These are phyloP conservation scores for Lactuca sativa DNA, from an alignment of 129 eudicot species.

Conservation along the genomic window DNA sequence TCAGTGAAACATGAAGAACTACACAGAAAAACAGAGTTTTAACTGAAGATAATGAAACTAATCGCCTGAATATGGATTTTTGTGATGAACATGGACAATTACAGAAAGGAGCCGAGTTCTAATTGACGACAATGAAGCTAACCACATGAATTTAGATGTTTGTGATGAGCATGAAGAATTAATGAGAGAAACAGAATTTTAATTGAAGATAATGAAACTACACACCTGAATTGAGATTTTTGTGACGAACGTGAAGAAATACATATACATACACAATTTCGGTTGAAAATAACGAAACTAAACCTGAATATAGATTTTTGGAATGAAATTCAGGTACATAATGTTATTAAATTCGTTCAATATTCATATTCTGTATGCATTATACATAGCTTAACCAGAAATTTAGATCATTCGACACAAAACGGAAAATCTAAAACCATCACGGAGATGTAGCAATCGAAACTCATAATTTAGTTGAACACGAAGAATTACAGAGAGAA, in stretches of 20 bases:
- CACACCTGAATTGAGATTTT: not conserved
- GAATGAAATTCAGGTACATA: constrained; percentile 1
- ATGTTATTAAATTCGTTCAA: constrained; percentile 2
- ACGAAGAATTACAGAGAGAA: constrained; percentile 10
- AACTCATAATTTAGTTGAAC: not conserved
- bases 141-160: not conserved
- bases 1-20: constrained; percentile 10
- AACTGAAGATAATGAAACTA: not conserved
- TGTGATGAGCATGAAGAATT: constrained; percentile 4
- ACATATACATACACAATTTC: constrained; percentile 6
- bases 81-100: constrained; percentile 2
- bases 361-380: constrained; percentile 2
- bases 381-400: not conserved
- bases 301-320: not conserved
- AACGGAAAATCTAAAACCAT: not conserved
- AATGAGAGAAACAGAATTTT: constrained; percentile 5
- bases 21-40: constrained; percentile 5
- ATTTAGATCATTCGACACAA: not conserved
- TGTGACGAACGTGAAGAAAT: constrained; percentile 9
- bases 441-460: not conserved
- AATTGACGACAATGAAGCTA: not conserved
- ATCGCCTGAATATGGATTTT: not conserved
- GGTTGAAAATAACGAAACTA: not conserved
- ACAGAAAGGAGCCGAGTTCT: constrained; percentile 3
- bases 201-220: not conserved